Conservation (phyloP, 768 basidiomycete genomes). For the Candolleomyces aberdarensis region DNA sequence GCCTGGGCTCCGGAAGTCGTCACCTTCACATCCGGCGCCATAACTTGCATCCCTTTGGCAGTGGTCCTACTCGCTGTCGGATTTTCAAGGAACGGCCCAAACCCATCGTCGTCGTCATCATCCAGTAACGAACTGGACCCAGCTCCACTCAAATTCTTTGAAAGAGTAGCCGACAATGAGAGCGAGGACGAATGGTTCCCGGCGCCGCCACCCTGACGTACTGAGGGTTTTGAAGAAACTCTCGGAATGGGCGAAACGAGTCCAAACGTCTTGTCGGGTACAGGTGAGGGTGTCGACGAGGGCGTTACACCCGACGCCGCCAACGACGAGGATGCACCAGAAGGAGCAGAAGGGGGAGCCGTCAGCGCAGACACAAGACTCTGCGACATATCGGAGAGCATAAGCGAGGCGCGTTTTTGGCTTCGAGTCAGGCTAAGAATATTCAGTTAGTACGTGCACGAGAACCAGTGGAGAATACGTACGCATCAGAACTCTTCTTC, state of each 20-base stretch:
- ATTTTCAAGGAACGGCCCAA: constrained; percentile 8
- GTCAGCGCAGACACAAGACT: constrained; percentile 47
- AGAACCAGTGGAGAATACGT: neutral
- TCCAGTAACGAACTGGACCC: constrained; percentile 14
- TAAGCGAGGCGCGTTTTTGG: constrained; percentile 65
- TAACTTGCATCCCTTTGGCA: constrained; percentile 19
- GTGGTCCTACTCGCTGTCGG: constrained; percentile 1
- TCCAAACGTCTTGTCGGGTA: neutral
- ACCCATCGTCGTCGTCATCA: constrained; percentile 23
- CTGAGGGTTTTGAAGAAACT: neutral
- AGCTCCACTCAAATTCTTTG: constrained; percentile 20
- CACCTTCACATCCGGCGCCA: constrained; percentile 3
- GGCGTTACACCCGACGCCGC: constrained; percentile 3
- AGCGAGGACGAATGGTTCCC: neutral
- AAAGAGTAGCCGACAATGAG: constrained; percentile 12
- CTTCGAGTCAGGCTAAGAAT: constrained; percentile 55
- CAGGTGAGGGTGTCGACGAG: neutral
- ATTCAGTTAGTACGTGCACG: neutral
- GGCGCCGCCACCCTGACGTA: neutral
- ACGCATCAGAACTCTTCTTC: constrained; percentile 52
- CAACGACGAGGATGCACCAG: constrained; percentile 9
- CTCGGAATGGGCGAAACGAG: neutral
- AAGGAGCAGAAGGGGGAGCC: constrained; percentile 17
- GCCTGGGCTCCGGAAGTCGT: neutral
- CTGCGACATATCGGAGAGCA: constrained; percentile 64